A percentile compares a stretch with the other conserved stretches of the same genome.
Conservation (phyloP, 371 early-diverging fungal genomes). For the Dichotomocladium elegans region DNA sequence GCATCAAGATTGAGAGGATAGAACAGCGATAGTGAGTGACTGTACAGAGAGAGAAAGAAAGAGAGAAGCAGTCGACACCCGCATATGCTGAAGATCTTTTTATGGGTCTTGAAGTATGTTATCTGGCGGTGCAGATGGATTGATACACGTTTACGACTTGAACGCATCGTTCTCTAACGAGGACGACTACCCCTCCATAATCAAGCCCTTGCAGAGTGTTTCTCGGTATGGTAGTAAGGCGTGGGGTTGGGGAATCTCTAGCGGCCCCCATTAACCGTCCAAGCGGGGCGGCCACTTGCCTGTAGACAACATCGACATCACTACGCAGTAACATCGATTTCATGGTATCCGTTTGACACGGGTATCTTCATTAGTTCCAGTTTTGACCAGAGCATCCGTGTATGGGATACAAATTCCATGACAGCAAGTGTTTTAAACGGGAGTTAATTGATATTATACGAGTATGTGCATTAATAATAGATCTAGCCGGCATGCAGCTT, state of each 20-base stretch:
- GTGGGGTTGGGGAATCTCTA: too few species aligned
- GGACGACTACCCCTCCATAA: slow-evolving; percentile 26
- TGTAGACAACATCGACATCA: slow-evolving; percentile 52
- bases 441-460: background rate
- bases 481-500: slow-evolving; percentile 61
- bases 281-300: background rate
- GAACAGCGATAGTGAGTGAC: slow-evolving; percentile 59
- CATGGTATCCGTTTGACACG: slow-evolving; percentile 85
- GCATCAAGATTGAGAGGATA: slow-evolving; percentile 51
- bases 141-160: slow-evolving; percentile 71
- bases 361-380: slow-evolving; percentile 86
- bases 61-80: background rate
- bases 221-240: slow-evolving; percentile 29
- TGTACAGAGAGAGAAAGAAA: background rate
- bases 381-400: slow-evolving; percentile 72
- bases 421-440: slow-evolving; percentile 28
- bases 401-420: slow-evolving; percentile 85
- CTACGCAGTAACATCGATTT: slow-evolving; percentile 65
- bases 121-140: slow-evolving; percentile 66
- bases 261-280: too few species aligned
- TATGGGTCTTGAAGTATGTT: slow-evolving; percentile 41
- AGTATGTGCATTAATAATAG: background rate
- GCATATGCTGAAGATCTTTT: background rate
- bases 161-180: slow-evolving; percentile 28
- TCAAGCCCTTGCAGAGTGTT: slow-evolving; percentile 42